A percentile compares a stretch with the other conserved stretches of the same genome.
Conservation (phyloP, 768 basidiomycete species). For the Termitomyces bulborhizus region DNA sequence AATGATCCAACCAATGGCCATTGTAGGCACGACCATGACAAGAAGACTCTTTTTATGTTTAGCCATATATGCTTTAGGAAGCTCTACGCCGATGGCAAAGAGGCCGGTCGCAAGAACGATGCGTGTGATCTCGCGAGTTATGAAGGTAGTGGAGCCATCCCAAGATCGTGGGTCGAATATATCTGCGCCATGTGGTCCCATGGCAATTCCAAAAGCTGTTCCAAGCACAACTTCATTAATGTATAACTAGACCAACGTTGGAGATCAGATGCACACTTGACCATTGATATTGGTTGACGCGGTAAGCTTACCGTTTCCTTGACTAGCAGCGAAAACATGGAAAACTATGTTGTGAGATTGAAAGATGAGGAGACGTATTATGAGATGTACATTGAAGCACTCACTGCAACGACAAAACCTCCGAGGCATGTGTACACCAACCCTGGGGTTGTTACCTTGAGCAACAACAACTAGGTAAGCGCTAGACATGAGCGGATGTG, state of each 20-base stretch:
- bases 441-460: slow-evolving; percentile 45
- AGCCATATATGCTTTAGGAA: slow-evolving; percentile 80
- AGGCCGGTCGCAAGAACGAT: slow-evolving; percentile 82
- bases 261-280: neutral
- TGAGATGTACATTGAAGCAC: neutral
- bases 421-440: slow-evolving; percentile 61
- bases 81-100: slow-evolving; percentile 93
- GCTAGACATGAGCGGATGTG: slow-evolving; percentile 4
- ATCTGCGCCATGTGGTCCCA: slow-evolving; percentile 68
- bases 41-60: slow-evolving; percentile 69
- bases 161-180: slow-evolving; percentile 77
- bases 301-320: slow-evolving; percentile 60
- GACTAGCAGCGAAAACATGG: slow-evolving; percentile 74
- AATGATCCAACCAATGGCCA: slow-evolving; percentile 81
- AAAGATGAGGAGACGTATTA: neutral
- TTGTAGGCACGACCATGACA: slow-evolving; percentile 73
- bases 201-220: slow-evolving; percentile 57
- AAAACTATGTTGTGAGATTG: slow-evolving; percentile 51
- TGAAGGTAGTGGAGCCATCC: slow-evolving; percentile 32
- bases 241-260: slow-evolving; percentile 45
- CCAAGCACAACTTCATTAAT: slow-evolving; percentile 94
- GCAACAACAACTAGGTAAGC: slow-evolving; percentile 19
- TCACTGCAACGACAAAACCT: slow-evolving; percentile 28
- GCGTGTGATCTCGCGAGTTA: slow-evolving; percentile 52
- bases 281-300: neutral